These are phyloP conservation scores for Geotrichum reessii DNA, from an alignment of 1,139 yeast species.

Conservation along the genomic window DNA sequence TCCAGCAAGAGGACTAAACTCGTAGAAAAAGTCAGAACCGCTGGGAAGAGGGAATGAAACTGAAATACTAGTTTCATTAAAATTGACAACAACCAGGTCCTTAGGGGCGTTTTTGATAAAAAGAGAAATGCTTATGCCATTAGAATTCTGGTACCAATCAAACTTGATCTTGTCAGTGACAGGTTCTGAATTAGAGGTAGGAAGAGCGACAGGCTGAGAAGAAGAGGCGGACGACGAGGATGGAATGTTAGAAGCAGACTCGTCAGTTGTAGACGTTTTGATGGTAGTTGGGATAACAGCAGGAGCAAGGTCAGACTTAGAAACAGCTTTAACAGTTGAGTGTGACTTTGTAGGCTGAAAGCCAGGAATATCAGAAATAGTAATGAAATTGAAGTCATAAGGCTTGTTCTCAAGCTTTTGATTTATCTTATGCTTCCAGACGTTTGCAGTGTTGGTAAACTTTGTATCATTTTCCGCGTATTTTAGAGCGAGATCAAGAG, in stretches of 20 bases:
- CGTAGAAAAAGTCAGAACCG: conserved; percentile 22
- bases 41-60: conserved; percentile 22
- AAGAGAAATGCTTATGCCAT: conserved; percentile 57
- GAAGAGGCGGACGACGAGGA: neutral
- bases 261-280: conserved; percentile 15
- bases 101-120: conserved; percentile 62
- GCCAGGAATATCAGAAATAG: conserved; percentile 26
- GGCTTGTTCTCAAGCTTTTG: conserved; percentile 29
- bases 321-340: neutral
- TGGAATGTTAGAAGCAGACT: neutral
- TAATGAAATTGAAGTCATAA: conserved; percentile 18
- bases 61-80: conserved; percentile 35
- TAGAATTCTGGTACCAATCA: conserved; percentile 74
- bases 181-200: conserved; percentile 3
- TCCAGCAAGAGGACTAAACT: conserved; percentile 46
- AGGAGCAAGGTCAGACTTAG: neutral
- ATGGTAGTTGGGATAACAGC: neutral
- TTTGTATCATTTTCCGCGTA: conserved; percentile 5
- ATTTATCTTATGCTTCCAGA: conserved; percentile 50
- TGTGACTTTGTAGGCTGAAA: neutral
- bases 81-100: conserved; percentile 40
- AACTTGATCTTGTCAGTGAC: conserved; percentile 45
- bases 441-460: conserved; percentile 22
- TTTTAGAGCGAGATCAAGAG: conserved; percentile 11
- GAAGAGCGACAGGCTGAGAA: neutral